Percentiles rank a stretch among this genome's conserved stretches.
Evolutionary conservation across 2,329 filamentous ascomycete genomes (phyloP).

Genomic region (Coniochaeta sp.): DNA sequence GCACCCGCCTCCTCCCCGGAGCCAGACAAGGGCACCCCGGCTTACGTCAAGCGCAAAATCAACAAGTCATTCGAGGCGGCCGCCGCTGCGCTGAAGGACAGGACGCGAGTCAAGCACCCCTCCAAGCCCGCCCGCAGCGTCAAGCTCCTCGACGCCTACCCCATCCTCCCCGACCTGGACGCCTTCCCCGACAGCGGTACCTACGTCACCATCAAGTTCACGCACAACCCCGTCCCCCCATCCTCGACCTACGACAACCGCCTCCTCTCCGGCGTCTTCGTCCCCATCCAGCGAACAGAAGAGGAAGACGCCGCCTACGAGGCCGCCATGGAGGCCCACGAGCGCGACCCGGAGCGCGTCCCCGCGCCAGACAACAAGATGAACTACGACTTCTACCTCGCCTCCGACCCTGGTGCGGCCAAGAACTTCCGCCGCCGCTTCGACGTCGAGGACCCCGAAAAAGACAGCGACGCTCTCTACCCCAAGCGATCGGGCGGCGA

Average conservation of each 20-base stretch:
- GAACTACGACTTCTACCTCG: conserved; percentile 63
- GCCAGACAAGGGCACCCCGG: conserved; percentile 54
- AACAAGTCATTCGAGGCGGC: conserved; percentile 53
- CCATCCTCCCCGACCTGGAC: conserved; percentile 58
- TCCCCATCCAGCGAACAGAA: conserved; percentile 48
- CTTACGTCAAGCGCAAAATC: conserved; percentile 62
- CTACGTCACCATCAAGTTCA: conserved; percentile 64
- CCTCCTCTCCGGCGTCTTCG: conserved; percentile 54
- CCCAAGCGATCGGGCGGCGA: conserved; percentile 31
- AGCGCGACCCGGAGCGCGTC: conserved; percentile 48
- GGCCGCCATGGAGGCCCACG: conserved; percentile 43
- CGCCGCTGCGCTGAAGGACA: conserved; percentile 45
- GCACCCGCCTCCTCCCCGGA: conserved; percentile 41
- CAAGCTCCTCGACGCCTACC: conserved; percentile 51
- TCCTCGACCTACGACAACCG: conserved; percentile 50
- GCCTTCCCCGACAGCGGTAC: conserved; percentile 64
- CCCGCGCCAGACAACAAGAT: conserved; percentile 51
- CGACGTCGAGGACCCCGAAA: conserved; percentile 48
- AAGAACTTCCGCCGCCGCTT: conserved; percentile 54
- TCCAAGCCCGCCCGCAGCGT: conserved; percentile 51
- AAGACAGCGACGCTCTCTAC: conserved; percentile 48
- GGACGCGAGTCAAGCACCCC: conserved; percentile 48
- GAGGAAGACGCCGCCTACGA: conserved; percentile 47
- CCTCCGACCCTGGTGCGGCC: conserved; percentile 38
- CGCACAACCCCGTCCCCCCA: conserved; percentile 53